phyloP scores from a whole-genome alignment of 2,329 filamentous ascomycete species.

The Colletotrichum sp. region DNA sequence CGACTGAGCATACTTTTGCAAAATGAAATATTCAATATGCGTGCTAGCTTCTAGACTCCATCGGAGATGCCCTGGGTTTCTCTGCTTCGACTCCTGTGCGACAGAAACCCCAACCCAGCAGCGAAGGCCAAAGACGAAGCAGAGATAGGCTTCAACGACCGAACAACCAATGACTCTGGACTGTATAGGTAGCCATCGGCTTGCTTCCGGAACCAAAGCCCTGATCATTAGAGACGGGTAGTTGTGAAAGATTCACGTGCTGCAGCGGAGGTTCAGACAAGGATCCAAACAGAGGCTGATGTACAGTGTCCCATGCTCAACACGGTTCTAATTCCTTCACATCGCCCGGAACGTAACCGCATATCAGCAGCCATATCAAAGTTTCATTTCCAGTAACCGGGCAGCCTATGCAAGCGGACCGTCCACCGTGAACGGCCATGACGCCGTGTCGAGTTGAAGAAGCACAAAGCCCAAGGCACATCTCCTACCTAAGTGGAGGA shows the following conservation, averaged over 20 bases:
- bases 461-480: neutral
- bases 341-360: neutral
- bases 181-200: rapidly evolving
- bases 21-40: neutral
- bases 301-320: neutral
- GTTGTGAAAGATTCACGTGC: neutral
- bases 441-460: neutral
- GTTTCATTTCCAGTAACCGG: neutral
- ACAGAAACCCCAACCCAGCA: neutral
- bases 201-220: neutral
- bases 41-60: neutral
- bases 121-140: neutral
- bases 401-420: neutral
- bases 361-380: neutral
- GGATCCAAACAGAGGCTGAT: neutral
- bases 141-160: neutral
- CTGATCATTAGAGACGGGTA: neutral
- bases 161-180: neutral
- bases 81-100: neutral
- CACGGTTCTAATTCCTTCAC: no score
- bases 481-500: neutral
- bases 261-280: neutral
- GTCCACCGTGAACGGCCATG: neutral
- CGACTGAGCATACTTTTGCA: neutral
- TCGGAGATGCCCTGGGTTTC: neutral